These are phyloP conservation scores for Eustoma russellianum DNA, from an alignment of 257 asterid genomes.

Conservation along the genomic window DNA sequence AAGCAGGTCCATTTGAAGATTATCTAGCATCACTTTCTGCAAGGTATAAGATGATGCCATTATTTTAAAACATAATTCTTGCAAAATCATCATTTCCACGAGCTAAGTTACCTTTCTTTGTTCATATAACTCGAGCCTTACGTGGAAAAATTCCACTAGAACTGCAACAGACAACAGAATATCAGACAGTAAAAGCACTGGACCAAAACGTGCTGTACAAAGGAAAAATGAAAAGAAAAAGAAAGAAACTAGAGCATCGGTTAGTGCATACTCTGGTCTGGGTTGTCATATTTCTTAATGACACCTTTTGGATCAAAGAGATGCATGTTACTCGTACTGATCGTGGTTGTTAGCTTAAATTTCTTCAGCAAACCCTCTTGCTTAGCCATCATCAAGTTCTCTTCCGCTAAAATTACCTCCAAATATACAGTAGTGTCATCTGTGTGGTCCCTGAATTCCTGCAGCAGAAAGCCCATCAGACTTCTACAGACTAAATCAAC, in stretches of 20 bases:
- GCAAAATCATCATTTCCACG: background rate
- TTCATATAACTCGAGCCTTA: constrained; percentile 75
- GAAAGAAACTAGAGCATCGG: background rate
- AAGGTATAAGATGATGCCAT: constrained; percentile 1
- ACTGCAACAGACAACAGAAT: constrained; percentile 60
- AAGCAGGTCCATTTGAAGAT: no score
- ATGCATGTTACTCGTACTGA: constrained; percentile 91
- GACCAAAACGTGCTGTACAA: background rate
- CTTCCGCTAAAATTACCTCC: constrained; percentile 42
- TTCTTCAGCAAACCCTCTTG: constrained; percentile 74
- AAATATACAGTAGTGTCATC: constrained; percentile 64
- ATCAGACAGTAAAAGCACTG: constrained; percentile 7
- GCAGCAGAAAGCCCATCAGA: constrained; percentile 9
- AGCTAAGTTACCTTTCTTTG: constrained; percentile 57
- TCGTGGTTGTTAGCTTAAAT: constrained; percentile 64
- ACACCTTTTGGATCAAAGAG: constrained; percentile 74
- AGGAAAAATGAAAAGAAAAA: no score
- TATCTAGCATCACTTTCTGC: no score
- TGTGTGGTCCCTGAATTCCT: constrained; percentile 53
- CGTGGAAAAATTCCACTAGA: constrained; percentile 70
- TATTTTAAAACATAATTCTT: background rate
- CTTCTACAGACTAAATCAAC: constrained; percentile 1
- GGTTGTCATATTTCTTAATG: constrained; percentile 84
- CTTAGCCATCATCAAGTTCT: constrained; percentile 47
- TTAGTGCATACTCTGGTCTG: constrained; percentile 72